Evolutionary conservation across 2,329 filamentous ascomycete species (phyloP).

Genomic region (Aspergillus luchuensis): DNA sequence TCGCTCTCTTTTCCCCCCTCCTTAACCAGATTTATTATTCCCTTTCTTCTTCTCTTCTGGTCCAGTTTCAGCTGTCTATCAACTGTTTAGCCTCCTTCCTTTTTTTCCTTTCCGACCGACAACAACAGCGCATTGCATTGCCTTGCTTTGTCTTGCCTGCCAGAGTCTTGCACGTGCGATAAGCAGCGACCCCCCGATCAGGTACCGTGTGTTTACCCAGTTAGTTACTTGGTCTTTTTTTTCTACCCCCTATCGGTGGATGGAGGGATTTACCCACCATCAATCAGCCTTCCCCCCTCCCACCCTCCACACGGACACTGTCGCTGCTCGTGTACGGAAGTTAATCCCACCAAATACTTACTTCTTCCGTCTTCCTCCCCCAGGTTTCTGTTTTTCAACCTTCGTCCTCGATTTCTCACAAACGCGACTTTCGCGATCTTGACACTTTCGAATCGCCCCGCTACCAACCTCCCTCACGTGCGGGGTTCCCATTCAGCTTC

Average conservation of each 20-base stretch:
- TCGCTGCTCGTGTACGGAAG: not conserved
- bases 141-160: not conserved
- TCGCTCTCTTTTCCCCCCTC: not conserved
- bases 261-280: not conserved
- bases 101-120: not conserved
- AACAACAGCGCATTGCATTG: constrained; percentile 1
- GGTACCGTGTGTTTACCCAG: not conserved
- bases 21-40: not conserved
- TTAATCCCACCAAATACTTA: constrained; percentile 5
- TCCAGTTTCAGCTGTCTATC: not conserved
- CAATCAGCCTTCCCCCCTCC: not conserved
- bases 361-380: not conserved
- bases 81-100: not conserved
- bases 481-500: constrained; percentile 25
- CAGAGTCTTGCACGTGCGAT: not conserved
- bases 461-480: constrained; percentile 22
- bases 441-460: constrained; percentile 10
- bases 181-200: not conserved
- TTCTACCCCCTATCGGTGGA: not conserved
- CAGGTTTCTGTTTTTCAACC: not conserved
- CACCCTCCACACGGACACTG: not conserved
- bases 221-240: not conserved
- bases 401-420: not conserved
- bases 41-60: not conserved
- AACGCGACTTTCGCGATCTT: not conserved